Evolutionary conservation across 805 yeast genomes (phyloP).

Genomic region (Starmera caribaea): DNA sequence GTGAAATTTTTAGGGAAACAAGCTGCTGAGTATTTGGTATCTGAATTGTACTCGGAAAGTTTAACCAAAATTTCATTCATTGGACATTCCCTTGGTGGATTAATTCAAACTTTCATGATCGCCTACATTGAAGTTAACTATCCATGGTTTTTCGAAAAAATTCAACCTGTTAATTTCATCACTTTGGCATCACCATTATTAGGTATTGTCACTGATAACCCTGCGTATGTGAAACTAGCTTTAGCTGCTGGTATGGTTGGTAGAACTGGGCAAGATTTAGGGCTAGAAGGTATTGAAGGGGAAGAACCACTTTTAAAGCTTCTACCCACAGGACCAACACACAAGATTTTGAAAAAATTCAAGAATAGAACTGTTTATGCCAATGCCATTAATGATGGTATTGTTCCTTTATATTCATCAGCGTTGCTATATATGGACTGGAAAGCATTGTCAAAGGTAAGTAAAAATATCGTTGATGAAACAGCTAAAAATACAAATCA

Average conservation of each 20-base stretch:
- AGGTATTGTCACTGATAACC: slow-evolving; percentile 73
- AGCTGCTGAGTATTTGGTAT: slow-evolving; percentile 54
- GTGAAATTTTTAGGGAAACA: slow-evolving; percentile 63
- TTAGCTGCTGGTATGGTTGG: slow-evolving; percentile 71
- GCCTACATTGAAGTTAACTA: slow-evolving; percentile 60
- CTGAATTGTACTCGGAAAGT: slow-evolving; percentile 33
- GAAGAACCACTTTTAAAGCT: slow-evolving; percentile 47
- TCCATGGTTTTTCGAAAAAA: slow-evolving; percentile 55
- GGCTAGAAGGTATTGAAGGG: slow-evolving; percentile 36
- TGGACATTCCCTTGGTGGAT: slow-evolving; percentile 76
- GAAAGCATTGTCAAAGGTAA: slow-evolving; percentile 12
- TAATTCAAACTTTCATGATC: slow-evolving; percentile 67
- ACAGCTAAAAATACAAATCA: background rate
- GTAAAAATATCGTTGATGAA: background rate
- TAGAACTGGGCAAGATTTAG: slow-evolving; percentile 71
- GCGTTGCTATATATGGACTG: slow-evolving; percentile 59
- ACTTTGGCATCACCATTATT: slow-evolving; percentile 67
- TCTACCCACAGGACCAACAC: slow-evolving; percentile 63
- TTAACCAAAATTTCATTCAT: slow-evolving; percentile 56
- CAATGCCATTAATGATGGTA: slow-evolving; percentile 70
- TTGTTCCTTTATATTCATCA: slow-evolving; percentile 70
- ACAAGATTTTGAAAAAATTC: slow-evolving; percentile 45
- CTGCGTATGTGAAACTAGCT: slow-evolving; percentile 61
- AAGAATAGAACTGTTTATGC: slow-evolving; percentile 64
- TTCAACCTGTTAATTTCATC: slow-evolving; percentile 59